phyloP scores from a whole-genome alignment of 2,329 filamentous ascomycete genomes.

The Ambrosiella beaveri region DNA sequence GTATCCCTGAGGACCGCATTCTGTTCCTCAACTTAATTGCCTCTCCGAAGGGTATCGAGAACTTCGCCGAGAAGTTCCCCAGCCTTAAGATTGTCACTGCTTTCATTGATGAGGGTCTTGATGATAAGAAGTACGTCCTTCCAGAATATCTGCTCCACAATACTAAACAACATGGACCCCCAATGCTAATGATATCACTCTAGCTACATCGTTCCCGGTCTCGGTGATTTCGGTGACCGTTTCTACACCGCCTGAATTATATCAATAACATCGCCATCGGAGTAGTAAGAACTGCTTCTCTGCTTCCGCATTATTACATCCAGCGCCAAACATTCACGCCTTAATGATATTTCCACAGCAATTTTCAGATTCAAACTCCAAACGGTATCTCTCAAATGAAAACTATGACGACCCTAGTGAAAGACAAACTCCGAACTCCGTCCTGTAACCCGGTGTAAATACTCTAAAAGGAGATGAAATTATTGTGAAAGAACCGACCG shows the following conservation, averaged over 20 bases:
- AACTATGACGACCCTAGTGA: background rate
- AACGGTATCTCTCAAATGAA: background rate
- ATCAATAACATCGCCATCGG: background rate
- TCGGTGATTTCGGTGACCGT: constrained; percentile 89
- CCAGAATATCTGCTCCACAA: background rate
- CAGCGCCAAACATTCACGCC: background rate
- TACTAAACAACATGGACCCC: background rate
- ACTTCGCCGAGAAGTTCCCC: constrained; percentile 78
- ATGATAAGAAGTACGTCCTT: constrained; percentile 77
- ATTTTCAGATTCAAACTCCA: background rate
- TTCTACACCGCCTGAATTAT: constrained; percentile 51
- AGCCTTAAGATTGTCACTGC: constrained; percentile 83
- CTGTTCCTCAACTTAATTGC: constrained; percentile 94
- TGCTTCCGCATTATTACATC: background rate
- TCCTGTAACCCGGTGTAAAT: constrained; percentile 2
- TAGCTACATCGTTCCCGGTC: constrained; percentile 86
- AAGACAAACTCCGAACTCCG: constrained; percentile 2
- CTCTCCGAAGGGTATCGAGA: constrained; percentile 81
- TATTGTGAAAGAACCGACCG: background rate
- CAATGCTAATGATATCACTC: constrained; percentile 4
- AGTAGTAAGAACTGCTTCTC: background rate
- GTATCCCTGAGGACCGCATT: constrained; percentile 88
- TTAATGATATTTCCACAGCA: background rate
- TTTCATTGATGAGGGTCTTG: constrained; percentile 83
- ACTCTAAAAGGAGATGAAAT: background rate